Conservation (phyloP, 192 early-diverging fungal genomes). For the Lunasporangiospora selenospora region DNA sequence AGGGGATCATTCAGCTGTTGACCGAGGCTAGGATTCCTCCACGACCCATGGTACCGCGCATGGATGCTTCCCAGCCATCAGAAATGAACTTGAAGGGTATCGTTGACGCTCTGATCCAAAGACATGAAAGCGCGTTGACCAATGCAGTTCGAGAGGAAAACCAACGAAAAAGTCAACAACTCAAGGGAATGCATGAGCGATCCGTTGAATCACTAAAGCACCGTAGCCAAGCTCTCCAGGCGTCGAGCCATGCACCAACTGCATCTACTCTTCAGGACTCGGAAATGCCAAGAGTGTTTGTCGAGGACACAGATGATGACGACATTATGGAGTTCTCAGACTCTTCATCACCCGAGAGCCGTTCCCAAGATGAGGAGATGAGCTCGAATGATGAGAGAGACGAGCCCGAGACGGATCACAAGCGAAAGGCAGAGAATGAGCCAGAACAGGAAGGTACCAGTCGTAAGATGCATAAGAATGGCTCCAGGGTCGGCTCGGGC, state of each 20-base stretch:
- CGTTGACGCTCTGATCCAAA: constrained; percentile 16
- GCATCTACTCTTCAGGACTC: background rate
- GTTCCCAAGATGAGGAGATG: constrained; percentile 13
- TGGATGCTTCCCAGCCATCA: background rate
- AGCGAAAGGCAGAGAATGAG: constrained; percentile 16
- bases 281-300: constrained; percentile 2
- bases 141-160: constrained; percentile 22
- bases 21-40: constrained; percentile 28
- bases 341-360: constrained; percentile 36
- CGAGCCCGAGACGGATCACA: constrained; percentile 11
- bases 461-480: too few species aligned
- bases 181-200: constrained; percentile 18
- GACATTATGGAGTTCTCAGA: constrained; percentile 48
- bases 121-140: constrained; percentile 15
- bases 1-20: constrained; percentile 20
- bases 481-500: too few species aligned
- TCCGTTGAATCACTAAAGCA: too few species aligned
- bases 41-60: constrained; percentile 35
- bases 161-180: constrained; percentile 2
- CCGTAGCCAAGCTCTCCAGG: too few species aligned
- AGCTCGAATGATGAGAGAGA: constrained; percentile 17
- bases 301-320: constrained; percentile 38
- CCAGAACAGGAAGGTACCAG: too few species aligned
- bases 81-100: constrained; percentile 4
- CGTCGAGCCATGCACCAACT: too few species aligned